phyloP scores from a whole-genome alignment of 2,329 filamentous ascomycete species.

The Sarocladium kiliense region DNA sequence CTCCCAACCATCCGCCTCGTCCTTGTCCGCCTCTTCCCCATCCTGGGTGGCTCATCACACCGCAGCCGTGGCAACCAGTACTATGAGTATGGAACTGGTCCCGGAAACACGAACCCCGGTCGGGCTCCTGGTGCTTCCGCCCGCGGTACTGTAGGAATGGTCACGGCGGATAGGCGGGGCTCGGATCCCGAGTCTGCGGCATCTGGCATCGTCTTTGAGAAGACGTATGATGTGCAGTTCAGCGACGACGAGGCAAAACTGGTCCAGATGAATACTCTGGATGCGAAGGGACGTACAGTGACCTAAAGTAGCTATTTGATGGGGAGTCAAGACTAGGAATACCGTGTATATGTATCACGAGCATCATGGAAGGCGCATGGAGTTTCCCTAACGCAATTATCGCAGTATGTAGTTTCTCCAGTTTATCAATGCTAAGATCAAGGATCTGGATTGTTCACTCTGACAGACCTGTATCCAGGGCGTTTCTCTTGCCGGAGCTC shows the following conservation, averaged over 20 bases:
- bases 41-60: not conserved
- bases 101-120: not conserved
- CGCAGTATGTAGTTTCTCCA: no score
- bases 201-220: slow-evolving; percentile 25
- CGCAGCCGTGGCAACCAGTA: slow-evolving; percentile 8
- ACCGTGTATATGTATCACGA: not conserved
- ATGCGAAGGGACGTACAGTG: slow-evolving; percentile 1
- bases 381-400: not conserved
- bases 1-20: slow-evolving; percentile 17
- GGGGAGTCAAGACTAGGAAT: no score
- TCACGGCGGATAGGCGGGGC: slow-evolving; percentile 3
- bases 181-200: not conserved
- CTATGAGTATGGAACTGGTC: slow-evolving; percentile 5
- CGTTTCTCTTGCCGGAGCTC: no score
- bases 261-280: slow-evolving; percentile 23
- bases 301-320: no score
- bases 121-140: not conserved
- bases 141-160: not conserved
- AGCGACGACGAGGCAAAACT: slow-evolving; percentile 27
- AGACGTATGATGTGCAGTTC: slow-evolving; percentile 29
- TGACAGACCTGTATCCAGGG: no score
- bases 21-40: slow-evolving; percentile 14
- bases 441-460: no score
- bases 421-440: no score
- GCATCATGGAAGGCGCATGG: not conserved